Evolutionary conservation across 176 grass and related monocot species (phyloP).

Genomic region (Zea luxurians): DNA sequence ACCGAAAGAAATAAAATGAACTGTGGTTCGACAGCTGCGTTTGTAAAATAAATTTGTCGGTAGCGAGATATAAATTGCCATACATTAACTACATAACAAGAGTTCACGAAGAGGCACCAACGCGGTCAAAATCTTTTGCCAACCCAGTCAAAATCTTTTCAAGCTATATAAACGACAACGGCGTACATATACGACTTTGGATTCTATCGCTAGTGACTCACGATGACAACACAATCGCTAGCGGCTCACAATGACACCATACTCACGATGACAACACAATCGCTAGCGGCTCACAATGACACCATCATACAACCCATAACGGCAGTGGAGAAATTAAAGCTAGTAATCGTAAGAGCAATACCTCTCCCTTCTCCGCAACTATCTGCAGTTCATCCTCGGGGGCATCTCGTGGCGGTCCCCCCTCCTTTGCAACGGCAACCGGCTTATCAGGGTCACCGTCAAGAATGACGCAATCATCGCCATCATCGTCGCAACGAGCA

Average conservation of each 20-base stretch:
- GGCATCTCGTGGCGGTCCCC: conserved; percentile 27
- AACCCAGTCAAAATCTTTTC: background rate
- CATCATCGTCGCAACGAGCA: conserved; percentile 19
- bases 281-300: conserved; percentile 1
- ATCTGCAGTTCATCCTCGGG: conserved; percentile 60
- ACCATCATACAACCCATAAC: background rate
- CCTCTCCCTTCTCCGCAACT: conserved; percentile 83
- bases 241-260: background rate
- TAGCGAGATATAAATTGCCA: background rate
- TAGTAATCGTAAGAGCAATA: conserved; percentile 26
- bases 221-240: background rate
- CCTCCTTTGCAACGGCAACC: conserved; percentile 9
- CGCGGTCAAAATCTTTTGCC: background rate
- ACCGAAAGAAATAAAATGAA: background rate
- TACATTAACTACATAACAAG: background rate
- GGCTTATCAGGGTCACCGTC: conserved; percentile 58
- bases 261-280: no score
- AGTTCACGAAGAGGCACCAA: background rate
- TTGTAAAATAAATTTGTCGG: background rate
- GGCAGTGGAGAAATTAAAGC: background rate
- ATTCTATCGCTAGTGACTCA: conserved; percentile 1
- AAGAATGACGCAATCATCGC: conserved; percentile 65
- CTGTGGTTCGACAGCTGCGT: background rate
- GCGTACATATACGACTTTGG: background rate
- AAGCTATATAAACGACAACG: background rate